A percentile compares a stretch with the other conserved stretches of the same genome.
phyloP scores from a whole-genome alignment of 1,139 yeast genomes.

The Entelexis paramagnoliae region DNA sequence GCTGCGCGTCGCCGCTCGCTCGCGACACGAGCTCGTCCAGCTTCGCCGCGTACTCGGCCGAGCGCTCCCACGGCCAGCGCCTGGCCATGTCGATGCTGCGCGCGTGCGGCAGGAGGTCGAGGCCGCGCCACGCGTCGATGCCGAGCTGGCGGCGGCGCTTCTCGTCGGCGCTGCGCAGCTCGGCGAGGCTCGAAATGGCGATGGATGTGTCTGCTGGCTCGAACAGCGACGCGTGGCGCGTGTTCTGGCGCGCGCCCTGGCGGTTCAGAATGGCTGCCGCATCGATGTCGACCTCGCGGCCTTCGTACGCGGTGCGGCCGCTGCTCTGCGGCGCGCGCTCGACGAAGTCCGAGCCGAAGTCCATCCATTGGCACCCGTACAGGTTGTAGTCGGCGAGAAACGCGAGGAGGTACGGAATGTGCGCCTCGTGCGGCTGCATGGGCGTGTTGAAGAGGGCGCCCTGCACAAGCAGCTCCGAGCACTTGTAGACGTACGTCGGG shows the following conservation, averaged over 20 bases:
- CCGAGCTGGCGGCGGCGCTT: constrained; percentile 39
- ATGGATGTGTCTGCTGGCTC: constrained; percentile 26
- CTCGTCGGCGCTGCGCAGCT: constrained; percentile 41
- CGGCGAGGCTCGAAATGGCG: constrained; percentile 20
- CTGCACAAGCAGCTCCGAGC: constrained; percentile 51
- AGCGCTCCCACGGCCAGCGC: constrained; percentile 36
- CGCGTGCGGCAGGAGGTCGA: constrained; percentile 6
- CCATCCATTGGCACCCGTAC: constrained; percentile 75
- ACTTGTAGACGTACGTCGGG: constrained; percentile 49
- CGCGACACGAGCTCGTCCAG: constrained; percentile 28
- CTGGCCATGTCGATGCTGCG: constrained; percentile 1
- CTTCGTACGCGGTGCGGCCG: background rate
- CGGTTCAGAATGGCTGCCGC: constrained; percentile 17
- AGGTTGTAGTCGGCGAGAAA: constrained; percentile 74
- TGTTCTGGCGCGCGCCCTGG: background rate
- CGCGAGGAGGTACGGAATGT: constrained; percentile 65
- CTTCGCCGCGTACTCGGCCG: constrained; percentile 31
- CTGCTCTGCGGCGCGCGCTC: constrained; percentile 1
- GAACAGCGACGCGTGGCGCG: constrained; percentile 21
- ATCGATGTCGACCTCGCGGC: constrained; percentile 21
- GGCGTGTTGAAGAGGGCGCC: constrained; percentile 35
- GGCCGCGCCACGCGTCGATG: constrained; percentile 7
- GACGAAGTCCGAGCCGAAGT: constrained; percentile 25
- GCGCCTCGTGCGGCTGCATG: constrained; percentile 60
- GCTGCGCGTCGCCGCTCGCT: background rate